Conservation (phyloP, 1,284 basidiomycete genomes). For the Papiliotrema flavescens region DNA sequence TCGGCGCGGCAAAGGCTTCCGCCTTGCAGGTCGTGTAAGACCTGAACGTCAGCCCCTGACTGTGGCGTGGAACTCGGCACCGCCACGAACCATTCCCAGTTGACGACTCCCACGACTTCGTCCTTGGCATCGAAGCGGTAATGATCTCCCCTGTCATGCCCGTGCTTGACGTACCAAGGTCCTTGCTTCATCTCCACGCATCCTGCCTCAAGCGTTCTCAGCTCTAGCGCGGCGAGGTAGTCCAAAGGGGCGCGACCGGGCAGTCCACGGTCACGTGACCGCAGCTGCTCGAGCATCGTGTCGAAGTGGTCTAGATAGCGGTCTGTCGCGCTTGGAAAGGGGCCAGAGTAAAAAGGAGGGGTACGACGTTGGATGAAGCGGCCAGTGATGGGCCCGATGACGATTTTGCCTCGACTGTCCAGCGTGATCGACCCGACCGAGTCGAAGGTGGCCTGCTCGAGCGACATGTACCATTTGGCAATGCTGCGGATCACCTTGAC, state of each 20-base stretch:
- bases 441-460: slow-evolving; percentile 2
- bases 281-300: neutral
- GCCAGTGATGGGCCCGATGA: neutral
- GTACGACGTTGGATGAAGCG: neutral
- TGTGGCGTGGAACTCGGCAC: neutral
- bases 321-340: neutral
- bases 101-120: neutral
- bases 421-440: neutral
- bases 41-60: neutral
- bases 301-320: neutral
- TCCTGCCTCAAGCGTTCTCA: neutral
- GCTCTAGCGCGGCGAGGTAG: neutral
- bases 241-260: neutral
- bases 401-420: neutral
- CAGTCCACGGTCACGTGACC: neutral
- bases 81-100: neutral
- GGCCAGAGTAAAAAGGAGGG: neutral
- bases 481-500: neutral
- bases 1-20: neutral
- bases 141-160: neutral
- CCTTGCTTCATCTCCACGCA: neutral
- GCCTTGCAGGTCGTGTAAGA: neutral
- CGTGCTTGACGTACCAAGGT: neutral
- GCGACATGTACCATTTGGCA: slow-evolving; percentile 1
- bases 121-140: neutral